Evolutionary conservation across 1,284 basidiomycete species (phyloP).

Genomic region (Cryptococcus floricola): DNA sequence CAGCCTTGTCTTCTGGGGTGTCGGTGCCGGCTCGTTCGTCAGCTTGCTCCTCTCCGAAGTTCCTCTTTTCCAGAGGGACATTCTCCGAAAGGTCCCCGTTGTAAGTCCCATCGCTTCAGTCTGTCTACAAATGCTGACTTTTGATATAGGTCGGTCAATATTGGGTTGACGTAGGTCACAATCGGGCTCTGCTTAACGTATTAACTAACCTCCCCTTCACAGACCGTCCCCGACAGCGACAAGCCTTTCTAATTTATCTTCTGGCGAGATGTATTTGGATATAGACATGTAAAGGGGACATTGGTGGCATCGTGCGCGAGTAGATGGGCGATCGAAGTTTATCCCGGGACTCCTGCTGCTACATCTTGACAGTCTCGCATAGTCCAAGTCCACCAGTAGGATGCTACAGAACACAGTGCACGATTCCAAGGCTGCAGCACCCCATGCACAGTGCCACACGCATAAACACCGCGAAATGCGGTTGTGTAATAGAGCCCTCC

Average conservation of each 20-base stretch:
- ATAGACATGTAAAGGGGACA: neutral
- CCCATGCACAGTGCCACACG: neutral
- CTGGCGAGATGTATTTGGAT: neutral
- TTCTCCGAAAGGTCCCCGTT: conserved; percentile 44
- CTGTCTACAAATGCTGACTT: neutral
- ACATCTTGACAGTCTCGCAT: neutral
- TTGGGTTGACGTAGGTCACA: conserved; percentile 8
- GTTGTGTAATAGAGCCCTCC: neutral
- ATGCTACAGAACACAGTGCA: neutral
- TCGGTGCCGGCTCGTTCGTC: conserved; percentile 39
- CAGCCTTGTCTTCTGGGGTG: conserved; percentile 41
- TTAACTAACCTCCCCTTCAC: neutral
- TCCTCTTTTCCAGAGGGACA: conserved; percentile 47
- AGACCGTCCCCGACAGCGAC: conserved; percentile 45
- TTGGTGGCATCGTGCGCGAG: conserved; percentile 3
- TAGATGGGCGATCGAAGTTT: neutral
- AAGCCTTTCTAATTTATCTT: conserved; percentile 45
- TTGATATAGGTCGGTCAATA: conserved; percentile 25
- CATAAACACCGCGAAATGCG: neutral
- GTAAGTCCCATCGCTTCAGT: conserved; percentile 24
- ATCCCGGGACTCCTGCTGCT: neutral
- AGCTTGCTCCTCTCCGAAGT: conserved; percentile 45
- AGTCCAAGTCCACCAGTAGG: neutral
- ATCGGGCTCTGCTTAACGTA: neutral
- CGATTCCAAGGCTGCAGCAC: too few species aligned